phyloP scores from a whole-genome alignment of 306 rosid species.

The Prunus mume region DNA sequence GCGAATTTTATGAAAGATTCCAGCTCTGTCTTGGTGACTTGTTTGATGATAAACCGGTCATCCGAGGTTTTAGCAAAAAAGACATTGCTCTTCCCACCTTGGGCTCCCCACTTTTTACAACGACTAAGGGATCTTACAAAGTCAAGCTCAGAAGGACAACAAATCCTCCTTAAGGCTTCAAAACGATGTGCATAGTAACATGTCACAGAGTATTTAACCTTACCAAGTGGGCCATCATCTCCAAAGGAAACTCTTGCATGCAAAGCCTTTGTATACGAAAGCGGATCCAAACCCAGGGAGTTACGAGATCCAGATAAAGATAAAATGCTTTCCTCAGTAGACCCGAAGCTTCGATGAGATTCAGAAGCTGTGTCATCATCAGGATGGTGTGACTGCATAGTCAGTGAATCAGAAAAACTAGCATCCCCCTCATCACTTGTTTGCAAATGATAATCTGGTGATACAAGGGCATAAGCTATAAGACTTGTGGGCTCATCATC shows the following conservation, averaged over 20 bases:
- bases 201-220: constrained; percentile 67
- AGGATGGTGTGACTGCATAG: constrained; percentile 46
- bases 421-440: constrained; percentile 51
- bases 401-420: constrained; percentile 45
- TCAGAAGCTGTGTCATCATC: constrained; percentile 54
- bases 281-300: constrained; percentile 52
- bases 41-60: constrained; percentile 87
- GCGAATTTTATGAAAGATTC: constrained; percentile 88
- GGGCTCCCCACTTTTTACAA: constrained; percentile 97
- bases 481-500: constrained; percentile 93
- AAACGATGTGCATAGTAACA: constrained; percentile 81
- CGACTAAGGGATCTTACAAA: constrained; percentile 88
- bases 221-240: constrained; percentile 74
- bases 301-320: constrained; percentile 63
- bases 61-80: constrained; percentile 95
- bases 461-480: constrained; percentile 71
- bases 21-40: constrained; percentile 91
- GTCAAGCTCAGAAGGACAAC: constrained; percentile 88
- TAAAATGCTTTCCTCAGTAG: constrained; percentile 54
- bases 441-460: constrained; percentile 59
- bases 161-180: constrained; percentile 79
- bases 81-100: constrained; percentile 97
- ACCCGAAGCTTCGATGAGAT: constrained; percentile 54
- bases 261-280: constrained; percentile 55
- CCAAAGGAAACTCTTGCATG: constrained; percentile 84